Evolutionary conservation across 2,329 filamentous ascomycete species (phyloP).

Genomic region (Pseudogymnoascus sp.): DNA sequence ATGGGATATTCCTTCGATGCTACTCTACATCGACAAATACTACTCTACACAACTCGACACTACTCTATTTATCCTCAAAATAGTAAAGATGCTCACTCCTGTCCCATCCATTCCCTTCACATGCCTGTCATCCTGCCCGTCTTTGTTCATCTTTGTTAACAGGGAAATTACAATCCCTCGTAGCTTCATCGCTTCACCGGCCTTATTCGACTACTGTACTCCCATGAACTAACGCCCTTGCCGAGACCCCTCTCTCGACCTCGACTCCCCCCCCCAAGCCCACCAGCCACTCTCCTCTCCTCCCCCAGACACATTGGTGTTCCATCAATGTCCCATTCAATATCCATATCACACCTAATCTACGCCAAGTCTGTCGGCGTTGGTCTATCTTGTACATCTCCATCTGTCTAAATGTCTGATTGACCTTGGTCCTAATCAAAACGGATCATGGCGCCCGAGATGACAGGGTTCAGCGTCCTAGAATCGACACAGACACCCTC

Average conservation of each 20-base stretch:
- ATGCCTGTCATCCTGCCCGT: background rate
- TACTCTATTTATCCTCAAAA: slow-evolving; percentile 1
- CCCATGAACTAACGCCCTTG: background rate
- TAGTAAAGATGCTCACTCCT: slow-evolving; percentile 3
- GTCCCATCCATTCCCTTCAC: background rate
- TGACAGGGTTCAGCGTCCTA: slow-evolving; percentile 3
- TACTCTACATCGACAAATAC: background rate
- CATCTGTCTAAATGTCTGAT: slow-evolving; percentile 4
- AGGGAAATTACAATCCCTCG: slow-evolving; percentile 1
- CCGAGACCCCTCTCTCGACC: background rate
- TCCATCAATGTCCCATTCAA: background rate
- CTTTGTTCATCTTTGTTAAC: background rate
- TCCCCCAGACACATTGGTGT: background rate
- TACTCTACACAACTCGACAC: background rate
- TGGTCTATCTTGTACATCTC: background rate
- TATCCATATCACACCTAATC: background rate
- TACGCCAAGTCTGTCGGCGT: background rate
- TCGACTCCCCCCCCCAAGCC: background rate
- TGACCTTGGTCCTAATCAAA: background rate
- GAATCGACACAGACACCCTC: background rate
- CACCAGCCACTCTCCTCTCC: background rate
- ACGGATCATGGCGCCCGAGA: slow-evolving; percentile 4
- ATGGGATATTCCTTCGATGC: background rate
- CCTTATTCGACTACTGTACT: background rate
- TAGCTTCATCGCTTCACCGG: background rate